Evolutionary conservation across 2,329 filamentous ascomycete species (phyloP).

Genomic region (Hymenoscyphus occultus): DNA sequence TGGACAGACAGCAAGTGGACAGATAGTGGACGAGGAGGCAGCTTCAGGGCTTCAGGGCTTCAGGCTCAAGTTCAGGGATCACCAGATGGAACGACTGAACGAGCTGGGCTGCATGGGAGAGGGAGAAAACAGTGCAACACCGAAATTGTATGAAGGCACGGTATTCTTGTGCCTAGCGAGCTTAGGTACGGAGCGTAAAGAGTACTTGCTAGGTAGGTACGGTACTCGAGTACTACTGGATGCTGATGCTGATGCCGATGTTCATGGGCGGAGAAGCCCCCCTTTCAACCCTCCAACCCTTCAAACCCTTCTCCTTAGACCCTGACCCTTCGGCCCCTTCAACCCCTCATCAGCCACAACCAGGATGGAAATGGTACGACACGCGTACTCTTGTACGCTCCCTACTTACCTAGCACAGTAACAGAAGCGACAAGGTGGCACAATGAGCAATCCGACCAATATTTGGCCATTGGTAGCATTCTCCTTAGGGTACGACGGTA

Average conservation of each 20-base stretch:
- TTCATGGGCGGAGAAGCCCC: background rate
- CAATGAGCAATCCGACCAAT: background rate
- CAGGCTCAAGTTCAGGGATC: background rate
- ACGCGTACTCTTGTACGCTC: background rate
- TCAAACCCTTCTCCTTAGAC: no score
- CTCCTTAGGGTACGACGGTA: no score
- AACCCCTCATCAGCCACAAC: background rate
- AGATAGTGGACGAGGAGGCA: background rate
- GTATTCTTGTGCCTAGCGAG: no score
- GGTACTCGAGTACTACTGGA: background rate
- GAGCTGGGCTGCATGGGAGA: background rate
- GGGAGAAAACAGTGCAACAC: no score
- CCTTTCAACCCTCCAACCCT: no score
- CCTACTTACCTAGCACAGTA: no score
- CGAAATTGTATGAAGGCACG: no score
- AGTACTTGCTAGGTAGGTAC: no score
- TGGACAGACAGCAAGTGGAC: background rate
- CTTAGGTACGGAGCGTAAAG: no score
- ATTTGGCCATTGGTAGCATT: no score
- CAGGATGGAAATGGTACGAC: background rate
- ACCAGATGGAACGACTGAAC: background rate
- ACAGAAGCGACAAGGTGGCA: no score
- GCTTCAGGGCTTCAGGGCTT: background rate
- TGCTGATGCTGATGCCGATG: background rate
- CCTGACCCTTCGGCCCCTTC: background rate